Percentiles rank a stretch among this genome's conserved stretches.
Evolutionary conservation across 2,329 filamentous ascomycete genomes (phyloP).

Genomic region (Monosporascus sp.): DNA sequence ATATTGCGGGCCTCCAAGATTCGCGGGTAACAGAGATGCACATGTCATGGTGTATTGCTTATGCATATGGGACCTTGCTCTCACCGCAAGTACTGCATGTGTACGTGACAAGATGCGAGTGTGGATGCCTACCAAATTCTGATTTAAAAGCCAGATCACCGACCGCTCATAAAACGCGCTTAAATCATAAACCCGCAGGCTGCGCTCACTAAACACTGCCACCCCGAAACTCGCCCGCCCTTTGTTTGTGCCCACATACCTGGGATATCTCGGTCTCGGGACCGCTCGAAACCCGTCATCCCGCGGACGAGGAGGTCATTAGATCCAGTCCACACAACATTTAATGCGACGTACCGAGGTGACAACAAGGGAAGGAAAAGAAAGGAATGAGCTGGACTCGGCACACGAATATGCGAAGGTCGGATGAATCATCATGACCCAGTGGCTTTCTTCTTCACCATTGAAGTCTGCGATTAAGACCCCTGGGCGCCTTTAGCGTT

Average conservation of each 20-base stretch:
- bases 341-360: too few species aligned
- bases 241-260: not conserved
- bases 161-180: constrained; percentile 14
- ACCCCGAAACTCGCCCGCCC: not conserved
- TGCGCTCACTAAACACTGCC: not conserved
- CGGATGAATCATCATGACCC: too few species aligned
- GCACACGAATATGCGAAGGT: too few species aligned
- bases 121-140: not conserved
- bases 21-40: not conserved
- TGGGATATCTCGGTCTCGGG: not conserved
- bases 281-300: not conserved
- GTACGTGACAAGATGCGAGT: not conserved
- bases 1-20: not conserved
- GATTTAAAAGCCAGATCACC: constrained; percentile 4
- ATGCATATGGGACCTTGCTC: not conserved
- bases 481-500: too few species aligned
- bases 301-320: not conserved
- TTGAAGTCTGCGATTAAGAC: too few species aligned
- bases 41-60: not conserved
- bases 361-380: too few species aligned
- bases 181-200: constrained; percentile 22
- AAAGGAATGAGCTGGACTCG: too few species aligned
- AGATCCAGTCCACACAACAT: not conserved
- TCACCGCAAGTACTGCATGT: constrained; percentile 10
- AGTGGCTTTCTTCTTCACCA: too few species aligned